These are phyloP conservation scores for Medicago lupulina DNA, from an alignment of 306 rosid genomes.

Conservation along the genomic window DNA sequence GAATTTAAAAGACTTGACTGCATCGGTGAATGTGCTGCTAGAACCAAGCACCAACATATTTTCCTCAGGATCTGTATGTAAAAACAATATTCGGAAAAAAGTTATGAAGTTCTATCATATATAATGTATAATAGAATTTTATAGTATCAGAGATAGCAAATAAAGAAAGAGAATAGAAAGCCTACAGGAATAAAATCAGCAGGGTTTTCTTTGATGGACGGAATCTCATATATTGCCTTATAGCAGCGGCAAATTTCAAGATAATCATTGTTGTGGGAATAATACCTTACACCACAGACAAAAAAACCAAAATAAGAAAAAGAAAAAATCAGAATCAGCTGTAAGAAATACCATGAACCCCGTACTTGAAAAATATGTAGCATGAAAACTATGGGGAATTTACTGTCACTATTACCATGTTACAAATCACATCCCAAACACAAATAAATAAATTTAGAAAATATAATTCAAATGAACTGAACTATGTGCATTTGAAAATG, in stretches of 20 bases:
- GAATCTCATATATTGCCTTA: slow-evolving; percentile 82
- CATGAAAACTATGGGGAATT: slow-evolving; percentile 1
- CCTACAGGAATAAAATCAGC: slow-evolving; percentile 74
- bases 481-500: not conserved
- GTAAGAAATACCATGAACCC: not conserved
- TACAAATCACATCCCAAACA: slow-evolving; percentile 1
- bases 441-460: slow-evolving; percentile 1
- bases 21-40: slow-evolving; percentile 85
- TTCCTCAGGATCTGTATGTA: slow-evolving; percentile 72
- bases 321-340: not conserved
- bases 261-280: slow-evolving; percentile 78
- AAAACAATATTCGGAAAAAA: slow-evolving; percentile 28
- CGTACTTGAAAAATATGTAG: slow-evolving; percentile 3
- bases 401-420: not conserved
- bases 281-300: slow-evolving; percentile 58
- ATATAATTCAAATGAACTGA: slow-evolving; percentile 13
- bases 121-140: not conserved
- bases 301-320: slow-evolving; percentile 35
- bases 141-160: not conserved
- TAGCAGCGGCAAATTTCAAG: slow-evolving; percentile 94
- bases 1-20: slow-evolving; percentile 95
- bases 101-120: not conserved
- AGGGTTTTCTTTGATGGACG: slow-evolving; percentile 78
- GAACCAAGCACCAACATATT: slow-evolving; percentile 89
- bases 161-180: slow-evolving; percentile 11